Evolutionary conservation across 306 rosid genomes (phyloP).

Genomic region (Sechiopsis laciniata): DNA sequence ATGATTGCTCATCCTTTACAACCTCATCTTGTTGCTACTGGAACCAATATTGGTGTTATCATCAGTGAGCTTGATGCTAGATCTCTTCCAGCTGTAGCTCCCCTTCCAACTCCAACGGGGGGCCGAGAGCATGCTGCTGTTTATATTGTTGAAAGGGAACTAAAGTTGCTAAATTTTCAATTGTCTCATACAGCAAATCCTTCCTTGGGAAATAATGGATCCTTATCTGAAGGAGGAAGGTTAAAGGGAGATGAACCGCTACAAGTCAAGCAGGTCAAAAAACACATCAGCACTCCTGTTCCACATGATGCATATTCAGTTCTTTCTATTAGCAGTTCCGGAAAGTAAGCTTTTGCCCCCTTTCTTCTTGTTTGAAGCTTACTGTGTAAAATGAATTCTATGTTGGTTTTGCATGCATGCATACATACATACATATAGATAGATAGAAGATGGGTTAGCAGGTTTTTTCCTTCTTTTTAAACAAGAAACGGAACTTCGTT

Average conservation of each 20-base stretch:
- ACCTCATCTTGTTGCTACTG: slow-evolving; percentile 97
- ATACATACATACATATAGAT: no score
- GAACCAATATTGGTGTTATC: slow-evolving; percentile 92
- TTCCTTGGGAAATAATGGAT: slow-evolving; percentile 83
- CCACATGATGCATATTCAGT: slow-evolving; percentile 96
- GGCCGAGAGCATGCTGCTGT: slow-evolving; percentile 90
- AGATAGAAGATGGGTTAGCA: background rate
- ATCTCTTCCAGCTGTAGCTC: slow-evolving; percentile 95
- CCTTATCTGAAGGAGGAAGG: slow-evolving; percentile 82
- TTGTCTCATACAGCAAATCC: slow-evolving; percentile 86
- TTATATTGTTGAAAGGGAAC: slow-evolving; percentile 81
- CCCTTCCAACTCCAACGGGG: slow-evolving; percentile 79
- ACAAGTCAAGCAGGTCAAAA: slow-evolving; percentile 84
- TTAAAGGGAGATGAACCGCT: slow-evolving; percentile 84
- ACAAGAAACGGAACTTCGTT: no score
- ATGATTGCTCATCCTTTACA: slow-evolving; percentile 91
- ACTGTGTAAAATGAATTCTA: background rate
- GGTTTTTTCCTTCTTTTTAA: background rate
- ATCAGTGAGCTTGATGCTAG: slow-evolving; percentile 90
- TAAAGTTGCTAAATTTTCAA: slow-evolving; percentile 83
- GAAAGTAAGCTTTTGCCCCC: slow-evolving; percentile 76
- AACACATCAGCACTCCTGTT: slow-evolving; percentile 92
- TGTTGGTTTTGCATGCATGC: background rate
- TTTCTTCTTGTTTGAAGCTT: slow-evolving; percentile 15
- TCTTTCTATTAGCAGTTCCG: slow-evolving; percentile 95